Conservation (phyloP, 768 basidiomycete species). For the Stropharia rugosoannulata region DNA sequence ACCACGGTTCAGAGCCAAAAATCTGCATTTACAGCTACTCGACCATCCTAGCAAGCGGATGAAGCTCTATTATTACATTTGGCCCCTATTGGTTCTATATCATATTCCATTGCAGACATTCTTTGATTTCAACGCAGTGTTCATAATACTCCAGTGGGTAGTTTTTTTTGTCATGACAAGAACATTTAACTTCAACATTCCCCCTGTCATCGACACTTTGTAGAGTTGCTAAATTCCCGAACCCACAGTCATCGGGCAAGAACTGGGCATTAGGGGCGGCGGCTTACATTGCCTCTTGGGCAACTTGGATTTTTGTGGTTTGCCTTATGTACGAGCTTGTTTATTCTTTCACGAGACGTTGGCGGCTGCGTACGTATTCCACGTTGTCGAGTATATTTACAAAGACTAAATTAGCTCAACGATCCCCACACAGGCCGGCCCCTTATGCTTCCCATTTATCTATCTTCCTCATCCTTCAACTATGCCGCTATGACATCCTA, state of each 20-base stretch:
- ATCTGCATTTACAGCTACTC: conserved; percentile 67
- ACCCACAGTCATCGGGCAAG: conserved; percentile 65
- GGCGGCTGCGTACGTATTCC: conserved; percentile 71
- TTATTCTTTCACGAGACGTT: conserved; percentile 72
- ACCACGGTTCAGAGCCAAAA: conserved; percentile 67
- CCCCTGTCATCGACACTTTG: background rate
- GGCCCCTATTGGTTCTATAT: conserved; percentile 69
- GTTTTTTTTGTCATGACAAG: conserved; percentile 6
- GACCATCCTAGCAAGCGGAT: conserved; percentile 55
- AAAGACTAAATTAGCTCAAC: conserved; percentile 7
- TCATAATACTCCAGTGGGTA: conserved; percentile 80
- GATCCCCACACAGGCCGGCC: conserved; percentile 63
- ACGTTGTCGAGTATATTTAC: conserved; percentile 7
- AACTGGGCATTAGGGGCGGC: conserved; percentile 83
- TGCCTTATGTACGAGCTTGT: conserved; percentile 76
- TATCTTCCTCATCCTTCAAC: conserved; percentile 77
- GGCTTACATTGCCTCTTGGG: conserved; percentile 83
- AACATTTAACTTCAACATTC: background rate
- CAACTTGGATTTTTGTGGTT: conserved; percentile 69
- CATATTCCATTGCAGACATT: conserved; percentile 79
- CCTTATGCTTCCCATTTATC: conserved; percentile 77
- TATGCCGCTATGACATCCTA: conserved; percentile 77
- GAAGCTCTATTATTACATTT: conserved; percentile 64
- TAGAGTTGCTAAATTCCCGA: conserved; percentile 76
- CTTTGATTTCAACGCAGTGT: conserved; percentile 88